These are phyloP conservation scores for Hygrocybe coccinea DNA, from an alignment of 768 basidiomycete species.

Conservation along the genomic window DNA sequence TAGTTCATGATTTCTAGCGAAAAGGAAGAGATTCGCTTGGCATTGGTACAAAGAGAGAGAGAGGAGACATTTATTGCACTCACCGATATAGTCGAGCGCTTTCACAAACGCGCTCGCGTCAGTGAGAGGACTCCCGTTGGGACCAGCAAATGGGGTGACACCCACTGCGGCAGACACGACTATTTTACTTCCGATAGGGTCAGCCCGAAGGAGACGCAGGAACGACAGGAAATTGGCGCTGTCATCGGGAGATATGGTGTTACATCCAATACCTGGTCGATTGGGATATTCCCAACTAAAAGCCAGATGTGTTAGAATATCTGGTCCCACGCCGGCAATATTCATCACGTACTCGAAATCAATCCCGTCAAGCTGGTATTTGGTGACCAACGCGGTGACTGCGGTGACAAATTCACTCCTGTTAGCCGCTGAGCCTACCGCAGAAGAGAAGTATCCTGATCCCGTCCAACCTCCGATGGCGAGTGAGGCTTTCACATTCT, in stretches of 20 bases:
- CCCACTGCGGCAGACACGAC: constrained; percentile 39
- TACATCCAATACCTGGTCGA: constrained; percentile 52
- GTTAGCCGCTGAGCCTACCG: constrained; percentile 51
- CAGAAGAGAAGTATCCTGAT: constrained; percentile 55
- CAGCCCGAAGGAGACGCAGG: constrained; percentile 53
- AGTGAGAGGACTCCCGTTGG: constrained; percentile 48
- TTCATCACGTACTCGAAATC: constrained; percentile 40
- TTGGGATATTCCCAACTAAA: constrained; percentile 71
- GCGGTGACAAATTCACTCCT: constrained; percentile 64
- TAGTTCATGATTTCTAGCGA: constrained; percentile 58
- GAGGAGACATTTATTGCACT: not conserved
- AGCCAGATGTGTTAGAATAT: not conserved
- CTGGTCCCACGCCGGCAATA: not conserved
- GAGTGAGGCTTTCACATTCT: constrained; percentile 54
- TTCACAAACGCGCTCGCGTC: constrained; percentile 59
- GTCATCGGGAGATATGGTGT: constrained; percentile 49
- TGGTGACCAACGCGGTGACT: constrained; percentile 40
- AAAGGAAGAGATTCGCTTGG: not conserved
- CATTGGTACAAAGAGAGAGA: not conserved
- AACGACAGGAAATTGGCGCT: constrained; percentile 64
- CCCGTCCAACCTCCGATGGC: constrained; percentile 74
- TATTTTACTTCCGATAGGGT: constrained; percentile 41
- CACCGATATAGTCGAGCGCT: constrained; percentile 41
- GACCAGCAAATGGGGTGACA: constrained; percentile 21
- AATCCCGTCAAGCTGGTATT: constrained; percentile 55